Evolutionary conservation across 331 rosid genomes (phyloP), one percentile per base, ranked within the genome.

Genomic region (Telfairia occidentalis): DNA sequence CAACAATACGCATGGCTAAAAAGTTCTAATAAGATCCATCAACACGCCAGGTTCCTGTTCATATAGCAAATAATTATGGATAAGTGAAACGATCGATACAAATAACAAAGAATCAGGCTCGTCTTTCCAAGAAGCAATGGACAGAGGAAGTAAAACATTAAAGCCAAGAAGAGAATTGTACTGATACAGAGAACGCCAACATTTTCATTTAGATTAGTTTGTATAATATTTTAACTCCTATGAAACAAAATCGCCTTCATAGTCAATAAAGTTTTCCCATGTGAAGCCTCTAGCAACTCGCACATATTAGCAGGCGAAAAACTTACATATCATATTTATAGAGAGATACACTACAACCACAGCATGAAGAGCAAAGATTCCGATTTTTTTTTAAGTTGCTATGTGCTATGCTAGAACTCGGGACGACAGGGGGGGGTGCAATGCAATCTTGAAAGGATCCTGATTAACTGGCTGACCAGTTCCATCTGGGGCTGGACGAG

Each of bases 401-500:
- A n/a, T n/a, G n/a, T n/a, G n/a, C n/a, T n/a, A n/a, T n/a, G n/a
- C n/a, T n/a, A n/a, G n/a, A n/a, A n/a, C n/a, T n/a, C n/a, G n/a
- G n/a, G n/a, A n/a, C n/a, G n/a, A n/a, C n/a, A n/a, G n/a, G n/a
- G n/a, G n/a, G n/a, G n/a, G n/a, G n/a, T n/a, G n/a, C n/a, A n/a
- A n/a, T n/a, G n/a, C n/a, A n/a, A n/a, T n/a, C n/a, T n/a, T n/a
- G n/a, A n/a, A 65, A n/a, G 96, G 96, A 18, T 92, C 96, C 46
- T 85, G 96, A 15, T 83, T 78, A 46, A 87, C 88, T 1, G 78
- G 74, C 16, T 89, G 89, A 23, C 87, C 77, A 8, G 92, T 86
- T 19, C 98, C 96, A 16, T 90, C 97, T 1, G 98, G 98, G 0
- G 97, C 97, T 15, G 97, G 97, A 83, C 90, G 79, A 55, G 97